These are phyloP conservation scores for Diaporthe sp. DNA, from an alignment of 2,329 filamentous ascomycete species.

Conservation along the genomic window DNA sequence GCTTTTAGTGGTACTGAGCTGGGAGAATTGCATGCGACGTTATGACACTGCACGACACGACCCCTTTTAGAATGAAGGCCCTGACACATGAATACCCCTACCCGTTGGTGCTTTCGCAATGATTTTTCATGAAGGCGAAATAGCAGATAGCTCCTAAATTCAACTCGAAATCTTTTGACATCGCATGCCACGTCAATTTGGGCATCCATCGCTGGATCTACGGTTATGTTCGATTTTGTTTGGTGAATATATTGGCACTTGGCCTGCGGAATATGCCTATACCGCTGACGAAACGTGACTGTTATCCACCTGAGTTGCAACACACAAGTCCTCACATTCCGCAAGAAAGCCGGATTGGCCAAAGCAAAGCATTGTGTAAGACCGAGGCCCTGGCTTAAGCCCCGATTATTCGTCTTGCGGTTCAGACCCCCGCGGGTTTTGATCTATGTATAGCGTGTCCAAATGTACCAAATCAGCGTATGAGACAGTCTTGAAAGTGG, in stretches of 20 bases:
- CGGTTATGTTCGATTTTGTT: too few species aligned
- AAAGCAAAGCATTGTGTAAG: neutral
- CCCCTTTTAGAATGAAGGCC: conserved; percentile 21
- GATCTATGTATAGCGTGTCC: neutral
- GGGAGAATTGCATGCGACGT: conserved; percentile 35
- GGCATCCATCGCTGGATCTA: neutral
- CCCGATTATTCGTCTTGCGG: neutral
- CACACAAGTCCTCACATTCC: neutral
- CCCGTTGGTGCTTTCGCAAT: conserved; percentile 15
- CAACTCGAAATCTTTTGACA: neutral
- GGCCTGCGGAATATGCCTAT: too few species aligned
- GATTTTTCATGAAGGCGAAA: conserved; percentile 13
- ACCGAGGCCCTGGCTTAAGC: neutral
- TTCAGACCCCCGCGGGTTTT: too few species aligned
- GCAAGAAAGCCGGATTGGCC: neutral
- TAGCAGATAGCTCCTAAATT: conserved; percentile 26
- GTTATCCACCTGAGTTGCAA: too few species aligned
- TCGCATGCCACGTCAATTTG: neutral
- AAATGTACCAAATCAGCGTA: neutral
- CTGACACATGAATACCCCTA: conserved; percentile 38
- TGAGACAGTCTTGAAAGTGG: neutral
- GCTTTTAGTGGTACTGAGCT: neutral
- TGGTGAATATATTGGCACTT: too few species aligned
- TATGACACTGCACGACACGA: conserved; percentile 36
- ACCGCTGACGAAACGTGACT: too few species aligned